Percentiles rank a stretch among this genome's conserved stretches.
phyloP scores from a whole-genome alignment of 2,329 filamentous ascomycete species.

The Cryphonectria japonica region DNA sequence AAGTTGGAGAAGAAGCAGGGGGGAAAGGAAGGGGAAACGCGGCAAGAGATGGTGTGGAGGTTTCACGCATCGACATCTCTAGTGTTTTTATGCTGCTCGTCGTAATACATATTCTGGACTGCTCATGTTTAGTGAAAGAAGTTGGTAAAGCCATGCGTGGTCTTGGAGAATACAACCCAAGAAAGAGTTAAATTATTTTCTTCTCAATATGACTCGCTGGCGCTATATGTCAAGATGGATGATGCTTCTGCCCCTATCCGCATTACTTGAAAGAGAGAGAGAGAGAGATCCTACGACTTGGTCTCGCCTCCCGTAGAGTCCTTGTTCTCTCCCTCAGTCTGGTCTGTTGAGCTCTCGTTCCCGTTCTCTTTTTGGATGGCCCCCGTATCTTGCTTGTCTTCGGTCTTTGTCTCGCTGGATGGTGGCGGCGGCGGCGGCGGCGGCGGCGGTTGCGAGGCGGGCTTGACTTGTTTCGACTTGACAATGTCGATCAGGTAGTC shows the following conservation, averaged over 20 bases:
- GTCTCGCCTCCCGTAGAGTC: slow-evolving; percentile 12
- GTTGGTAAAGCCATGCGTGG: neutral
- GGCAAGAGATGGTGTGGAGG: too few species aligned
- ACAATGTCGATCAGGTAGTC: slow-evolving; percentile 69
- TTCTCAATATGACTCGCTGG: slow-evolving; percentile 11
- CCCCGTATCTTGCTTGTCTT: slow-evolving; percentile 29
- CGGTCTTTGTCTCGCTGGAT: slow-evolving; percentile 27
- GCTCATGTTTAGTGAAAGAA: neutral
- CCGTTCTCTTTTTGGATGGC: slow-evolving; percentile 9
- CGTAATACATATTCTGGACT: neutral
- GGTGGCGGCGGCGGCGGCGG: slow-evolving; percentile 21
- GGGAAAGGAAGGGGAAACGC: neutral
- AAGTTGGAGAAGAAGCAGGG: neutral
- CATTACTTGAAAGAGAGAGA: neutral
- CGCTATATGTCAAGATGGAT: slow-evolving; percentile 18
- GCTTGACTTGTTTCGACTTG: slow-evolving; percentile 57
- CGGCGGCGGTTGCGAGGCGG: slow-evolving; percentile 28
- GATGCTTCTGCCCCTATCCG: neutral
- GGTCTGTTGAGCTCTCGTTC: slow-evolving; percentile 2
- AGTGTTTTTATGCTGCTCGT: neutral
- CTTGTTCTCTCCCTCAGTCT: slow-evolving; percentile 3
- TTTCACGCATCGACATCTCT: neutral
- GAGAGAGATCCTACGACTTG: neutral
- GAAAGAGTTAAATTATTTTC: slow-evolving; percentile 17
- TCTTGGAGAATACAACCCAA: slow-evolving; percentile 11